Conservation (phyloP, 257 asterid genomes). For the Ballota nigra region DNA sequence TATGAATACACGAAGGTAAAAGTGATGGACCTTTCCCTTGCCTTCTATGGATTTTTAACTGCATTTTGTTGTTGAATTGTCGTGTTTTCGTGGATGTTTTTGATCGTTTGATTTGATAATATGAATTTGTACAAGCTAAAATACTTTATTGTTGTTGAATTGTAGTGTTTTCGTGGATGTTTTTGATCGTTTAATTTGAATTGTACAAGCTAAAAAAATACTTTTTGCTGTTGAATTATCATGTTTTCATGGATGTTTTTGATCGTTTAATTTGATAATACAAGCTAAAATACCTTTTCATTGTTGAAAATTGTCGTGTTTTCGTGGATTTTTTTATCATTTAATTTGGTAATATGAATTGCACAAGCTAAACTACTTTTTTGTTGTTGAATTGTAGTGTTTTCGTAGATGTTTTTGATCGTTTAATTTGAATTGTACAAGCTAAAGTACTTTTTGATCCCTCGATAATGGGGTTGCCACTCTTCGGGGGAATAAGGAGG, state of each 20-base stretch:
- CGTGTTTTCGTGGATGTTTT: background rate
- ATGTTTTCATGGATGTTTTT: background rate
- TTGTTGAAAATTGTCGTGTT: background rate
- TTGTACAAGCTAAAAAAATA: too few species aligned
- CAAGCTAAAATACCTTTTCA: background rate
- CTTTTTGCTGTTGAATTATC: background rate
- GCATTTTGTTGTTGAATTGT: slow-evolving; percentile 5
- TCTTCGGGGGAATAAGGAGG: background rate
- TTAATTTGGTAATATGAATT: too few species aligned
- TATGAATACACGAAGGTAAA: slow-evolving; percentile 62
- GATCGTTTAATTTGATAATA: background rate
- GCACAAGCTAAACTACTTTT: too few species aligned
- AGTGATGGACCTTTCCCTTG: background rate
- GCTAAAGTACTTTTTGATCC: background rate
- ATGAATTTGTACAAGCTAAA: background rate
- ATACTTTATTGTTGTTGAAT: background rate
- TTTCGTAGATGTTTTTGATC: background rate
- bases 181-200: too few species aligned
- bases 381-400: background rate
- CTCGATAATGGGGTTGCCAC: background rate
- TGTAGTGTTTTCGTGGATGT: background rate
- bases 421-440: background rate
- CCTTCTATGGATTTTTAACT: background rate
- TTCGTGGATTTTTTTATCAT: too few species aligned
- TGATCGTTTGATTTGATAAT: background rate